Percentiles rank a stretch among this genome's conserved stretches.
Conservation (phyloP, 164 flowering plant genomes). For the Warburgia ugandensis region DNA sequence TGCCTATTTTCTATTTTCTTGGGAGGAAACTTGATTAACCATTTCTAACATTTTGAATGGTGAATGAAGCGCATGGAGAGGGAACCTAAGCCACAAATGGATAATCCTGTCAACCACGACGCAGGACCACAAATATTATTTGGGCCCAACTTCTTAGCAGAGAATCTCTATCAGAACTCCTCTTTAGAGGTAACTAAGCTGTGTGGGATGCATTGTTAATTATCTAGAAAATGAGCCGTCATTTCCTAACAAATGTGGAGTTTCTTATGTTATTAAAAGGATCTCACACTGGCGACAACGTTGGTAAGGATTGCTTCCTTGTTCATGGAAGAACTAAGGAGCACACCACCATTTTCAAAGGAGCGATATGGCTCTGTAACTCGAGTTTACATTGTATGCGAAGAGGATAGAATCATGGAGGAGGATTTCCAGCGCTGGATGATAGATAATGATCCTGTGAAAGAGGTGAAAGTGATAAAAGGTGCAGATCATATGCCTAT, state of each 20-base stretch:
- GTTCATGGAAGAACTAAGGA: constrained; percentile 12
- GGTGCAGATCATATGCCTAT: constrained; percentile 24
- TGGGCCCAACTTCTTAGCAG: constrained; percentile 26
- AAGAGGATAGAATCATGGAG: constrained; percentile 8
- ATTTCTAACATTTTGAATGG: too few species aligned
- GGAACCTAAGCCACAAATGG: too few species aligned
- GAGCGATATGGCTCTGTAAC: constrained; percentile 12
- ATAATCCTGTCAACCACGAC: constrained; percentile 24
- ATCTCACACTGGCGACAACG: constrained; percentile 17
- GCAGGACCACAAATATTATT: constrained; percentile 5
- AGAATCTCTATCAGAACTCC: constrained; percentile 26
- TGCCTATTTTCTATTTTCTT: too few species aligned
- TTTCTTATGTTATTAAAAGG: constrained; percentile 16
- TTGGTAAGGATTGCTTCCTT: constrained; percentile 18
- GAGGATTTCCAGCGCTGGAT: constrained; percentile 16
- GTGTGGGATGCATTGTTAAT: background rate
- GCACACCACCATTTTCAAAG: constrained; percentile 9
- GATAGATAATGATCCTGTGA: constrained; percentile 12
- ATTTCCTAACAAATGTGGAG: too few species aligned
- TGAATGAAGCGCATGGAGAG: too few species aligned
- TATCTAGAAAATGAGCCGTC: background rate
- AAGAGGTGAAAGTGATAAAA: constrained; percentile 16
- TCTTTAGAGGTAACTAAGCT: constrained; percentile 25
- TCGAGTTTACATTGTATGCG: constrained; percentile 11
- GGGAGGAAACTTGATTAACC: too few species aligned